Evolutionary conservation across 2,329 filamentous ascomycete species (phyloP), one percentile per base, ranked within the genome.

Genomic region (Tolypocladium capitatum): DNA sequence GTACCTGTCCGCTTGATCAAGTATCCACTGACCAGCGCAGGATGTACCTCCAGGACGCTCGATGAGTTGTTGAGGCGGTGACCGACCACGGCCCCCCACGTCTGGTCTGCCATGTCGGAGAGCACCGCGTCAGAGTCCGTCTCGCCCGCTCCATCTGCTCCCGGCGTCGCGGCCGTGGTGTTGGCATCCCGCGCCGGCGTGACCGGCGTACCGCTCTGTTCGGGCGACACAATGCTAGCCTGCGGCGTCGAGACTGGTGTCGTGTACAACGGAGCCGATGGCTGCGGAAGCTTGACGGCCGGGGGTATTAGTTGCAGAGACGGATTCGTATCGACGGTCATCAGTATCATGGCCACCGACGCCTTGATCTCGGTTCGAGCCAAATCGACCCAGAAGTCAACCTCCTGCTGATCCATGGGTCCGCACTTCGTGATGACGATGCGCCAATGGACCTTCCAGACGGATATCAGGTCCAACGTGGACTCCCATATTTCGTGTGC

Each of bases 401-500:
- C 66, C 61, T 90, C 85, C 7, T 78, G 73, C 30, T 72, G 68
- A 27, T 83, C 78, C 75, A 88, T 84, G 3, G 75, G 67, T 2
- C 83, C 81, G 43, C 78, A 80, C 62, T 85, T 85, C 32, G 83
- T 80, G 50, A 94, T 75, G 51, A 88, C 80, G 11, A 92, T 68
- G 16, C 86, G 80, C 85, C 86, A 91, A 48, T 83, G 80, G 0
- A 90, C 80, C 56, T 80, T 83, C 63, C 81, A 79, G 16, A 72
- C 70, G 0, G 81, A 77, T 32, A 89, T 78, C 31, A 91, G 75
- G n/a, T 83, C 82, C 30, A 83, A 68, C 0, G 86, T 91, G 1
- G 81, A 84, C 48, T 81, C 76, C 85, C 86, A 91, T 3, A 92
- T 84, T 56, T 90, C 85, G 43, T 76, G 73, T 1, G 80, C 78